Conservation (phyloP, 306 rosid genomes). For the Ormosia semicastrata region DNA sequence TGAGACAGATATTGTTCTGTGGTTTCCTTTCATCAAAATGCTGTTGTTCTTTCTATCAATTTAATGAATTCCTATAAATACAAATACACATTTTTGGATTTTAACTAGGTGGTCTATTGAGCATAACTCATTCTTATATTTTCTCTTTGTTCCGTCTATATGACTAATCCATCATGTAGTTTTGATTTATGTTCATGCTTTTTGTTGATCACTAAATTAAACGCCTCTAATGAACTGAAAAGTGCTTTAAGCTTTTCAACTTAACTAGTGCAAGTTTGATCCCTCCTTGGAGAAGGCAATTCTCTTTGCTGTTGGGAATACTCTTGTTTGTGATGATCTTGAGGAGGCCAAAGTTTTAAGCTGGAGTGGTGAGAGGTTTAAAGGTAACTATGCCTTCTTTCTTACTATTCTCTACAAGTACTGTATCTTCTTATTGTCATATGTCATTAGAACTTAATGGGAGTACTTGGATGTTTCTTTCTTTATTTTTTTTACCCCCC, state of each 20-base stretch:
- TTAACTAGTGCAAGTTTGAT: slow-evolving; percentile 85
- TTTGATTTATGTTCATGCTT: slow-evolving; percentile 5
- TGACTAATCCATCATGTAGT: neutral
- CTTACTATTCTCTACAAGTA: neutral
- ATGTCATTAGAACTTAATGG: slow-evolving; percentile 6
- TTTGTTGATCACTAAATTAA: slow-evolving; percentile 5
- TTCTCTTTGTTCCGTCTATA: neutral
- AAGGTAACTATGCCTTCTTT: slow-evolving; percentile 52
- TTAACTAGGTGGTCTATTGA: neutral
- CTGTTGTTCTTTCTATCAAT: neutral
- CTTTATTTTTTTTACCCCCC: neutral
- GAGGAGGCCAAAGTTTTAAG: slow-evolving; percentile 91
- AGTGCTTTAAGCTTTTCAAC: slow-evolving; percentile 43
- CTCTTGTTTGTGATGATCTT: slow-evolving; percentile 95
- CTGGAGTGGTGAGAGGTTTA: slow-evolving; percentile 96
- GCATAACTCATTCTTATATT: neutral
- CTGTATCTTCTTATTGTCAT: neutral
- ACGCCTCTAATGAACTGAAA: slow-evolving; percentile 8
- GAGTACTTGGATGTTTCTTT: slow-evolving; percentile 8
- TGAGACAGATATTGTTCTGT: neutral
- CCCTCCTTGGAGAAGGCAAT: slow-evolving; percentile 93
- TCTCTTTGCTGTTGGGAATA: slow-evolving; percentile 94
- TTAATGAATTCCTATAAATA: neutral
- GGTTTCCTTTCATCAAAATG: slow-evolving; percentile 14
- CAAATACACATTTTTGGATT: neutral